Evolutionary conservation across 306 rosid species (phyloP), one percentile per base, ranked within the genome.

Genomic region (Corylus americana): DNA sequence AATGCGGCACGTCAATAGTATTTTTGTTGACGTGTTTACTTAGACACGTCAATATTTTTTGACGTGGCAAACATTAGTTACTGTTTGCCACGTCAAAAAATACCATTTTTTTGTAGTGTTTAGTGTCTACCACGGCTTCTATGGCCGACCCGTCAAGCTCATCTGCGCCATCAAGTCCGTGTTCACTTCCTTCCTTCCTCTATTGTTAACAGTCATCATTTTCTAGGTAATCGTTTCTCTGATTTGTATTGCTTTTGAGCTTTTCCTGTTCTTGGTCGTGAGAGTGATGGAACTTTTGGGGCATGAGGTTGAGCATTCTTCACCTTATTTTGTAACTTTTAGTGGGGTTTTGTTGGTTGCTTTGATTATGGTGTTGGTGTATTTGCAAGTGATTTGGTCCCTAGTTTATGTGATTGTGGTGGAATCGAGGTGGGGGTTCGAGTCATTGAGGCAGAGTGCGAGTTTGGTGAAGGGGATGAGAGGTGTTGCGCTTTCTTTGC

Each of bases 371-470:
- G 4, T 62, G 77, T 8, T 83, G 61, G 10, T 89, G 71, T 74
- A 84, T 84, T 77, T 92, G 67, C 92, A 87, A 74, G 76, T 89
- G 45, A 67, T 77, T 37, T 92, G 93, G 91, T 74, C 77, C 14
- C 82, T 90, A 35, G 78, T 84, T 3, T 45, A 74, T 11, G 95
- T 87, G 71, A 58, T 90, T 11, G 79, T 77, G 17, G 78, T 74
- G 2, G 97, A 92, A 68, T 84, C 87, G 12, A 74, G 70, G 2
- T 90, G 87, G 83, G 92, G 92, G 6, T 27, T 87, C 8, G 55
- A 51, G 1, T 66, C 95, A 1, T 57, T 89, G 73, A 71, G 64
- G 11, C 78, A 92, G 4, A 92, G 93, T 47, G 80, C 85, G 8
- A 39, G 29, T 2, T 83, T 90, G 61, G 69, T 85, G 10, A 70